phyloP scores from a whole-genome alignment of 371 early-diverging fungal genomes.

The Thermomucor indicae-seudaticae region DNA sequence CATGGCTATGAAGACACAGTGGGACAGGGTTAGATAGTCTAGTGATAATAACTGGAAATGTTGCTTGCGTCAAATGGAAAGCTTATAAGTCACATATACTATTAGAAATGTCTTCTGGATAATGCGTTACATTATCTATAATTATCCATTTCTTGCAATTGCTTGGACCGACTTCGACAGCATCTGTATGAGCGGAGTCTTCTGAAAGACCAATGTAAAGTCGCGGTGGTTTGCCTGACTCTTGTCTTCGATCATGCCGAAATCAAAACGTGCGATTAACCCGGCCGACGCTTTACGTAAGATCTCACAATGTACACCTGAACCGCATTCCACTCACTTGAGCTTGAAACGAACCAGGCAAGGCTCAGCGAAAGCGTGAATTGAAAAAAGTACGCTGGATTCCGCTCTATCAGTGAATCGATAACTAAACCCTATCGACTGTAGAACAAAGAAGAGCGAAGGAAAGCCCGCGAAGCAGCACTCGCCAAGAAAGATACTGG shows the following conservation, averaged over 20 bases:
- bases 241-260: constrained; percentile 26
- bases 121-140: too few species aligned
- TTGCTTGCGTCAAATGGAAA: too few species aligned
- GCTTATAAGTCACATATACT: too few species aligned
- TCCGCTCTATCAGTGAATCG: neutral
- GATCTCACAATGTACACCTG: neutral
- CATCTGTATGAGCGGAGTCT: too few species aligned
- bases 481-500: constrained; percentile 50
- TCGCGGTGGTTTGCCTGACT: too few species aligned
- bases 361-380: constrained; percentile 61
- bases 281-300: constrained; percentile 50
- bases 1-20: constrained; percentile 45
- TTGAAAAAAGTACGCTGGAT: constrained; percentile 49
- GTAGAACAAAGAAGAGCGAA: constrained; percentile 64
- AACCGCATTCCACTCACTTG: constrained; percentile 22
- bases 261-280: constrained; percentile 43
- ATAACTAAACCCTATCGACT: neutral
- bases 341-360: constrained; percentile 44
- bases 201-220: too few species aligned
- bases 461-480: constrained; percentile 45
- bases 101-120: too few species aligned
- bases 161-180: too few species aligned
- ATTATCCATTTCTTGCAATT: too few species aligned
- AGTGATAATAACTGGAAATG: neutral
- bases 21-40: constrained; percentile 29